phyloP scores from a whole-genome alignment of 1,284 basidiomycete species.

The Cutaneotrichosporon cyanovorans region DNA sequence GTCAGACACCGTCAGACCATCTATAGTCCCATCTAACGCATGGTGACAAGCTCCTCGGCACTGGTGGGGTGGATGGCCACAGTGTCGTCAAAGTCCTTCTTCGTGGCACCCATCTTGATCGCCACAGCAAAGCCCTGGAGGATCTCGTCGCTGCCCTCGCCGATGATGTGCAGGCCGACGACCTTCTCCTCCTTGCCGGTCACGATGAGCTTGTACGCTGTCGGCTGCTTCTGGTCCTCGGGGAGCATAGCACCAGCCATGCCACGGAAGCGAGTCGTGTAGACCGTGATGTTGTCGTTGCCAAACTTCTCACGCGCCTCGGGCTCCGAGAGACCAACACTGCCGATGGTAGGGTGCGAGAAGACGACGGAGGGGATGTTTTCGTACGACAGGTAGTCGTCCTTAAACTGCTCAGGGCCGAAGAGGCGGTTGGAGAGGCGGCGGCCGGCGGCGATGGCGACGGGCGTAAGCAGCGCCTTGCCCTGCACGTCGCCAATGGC shows the following conservation, averaged over 20 bases:
- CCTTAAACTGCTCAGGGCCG: constrained; percentile 72
- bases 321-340: constrained; percentile 84
- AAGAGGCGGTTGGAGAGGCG: constrained; percentile 83
- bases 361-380: constrained; percentile 93
- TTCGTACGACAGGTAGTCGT: constrained; percentile 81
- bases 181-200: constrained; percentile 84
- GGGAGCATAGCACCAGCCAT: constrained; percentile 83
- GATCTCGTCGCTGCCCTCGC: constrained; percentile 80
- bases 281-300: constrained; percentile 76
- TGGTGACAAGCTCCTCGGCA: constrained; percentile 44
- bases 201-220: constrained; percentile 84
- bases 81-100: constrained; percentile 75
- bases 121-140: constrained; percentile 87
- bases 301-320: constrained; percentile 83
- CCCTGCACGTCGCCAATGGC: constrained; percentile 90
- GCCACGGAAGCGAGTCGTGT: constrained; percentile 66
- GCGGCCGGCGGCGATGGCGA: constrained; percentile 93
- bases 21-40: constrained; percentile 5
- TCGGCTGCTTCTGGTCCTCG: constrained; percentile 81
- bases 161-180: constrained; percentile 89
- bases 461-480: constrained; percentile 89
- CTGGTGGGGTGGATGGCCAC: constrained; percentile 67
- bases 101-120: constrained; percentile 87
- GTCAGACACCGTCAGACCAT: no score
- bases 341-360: constrained; percentile 90